Base-by-base conservation (phyloP, 2,329 filamentous ascomycete genomes). In the Pestalotiopsis sp. region DNA sequence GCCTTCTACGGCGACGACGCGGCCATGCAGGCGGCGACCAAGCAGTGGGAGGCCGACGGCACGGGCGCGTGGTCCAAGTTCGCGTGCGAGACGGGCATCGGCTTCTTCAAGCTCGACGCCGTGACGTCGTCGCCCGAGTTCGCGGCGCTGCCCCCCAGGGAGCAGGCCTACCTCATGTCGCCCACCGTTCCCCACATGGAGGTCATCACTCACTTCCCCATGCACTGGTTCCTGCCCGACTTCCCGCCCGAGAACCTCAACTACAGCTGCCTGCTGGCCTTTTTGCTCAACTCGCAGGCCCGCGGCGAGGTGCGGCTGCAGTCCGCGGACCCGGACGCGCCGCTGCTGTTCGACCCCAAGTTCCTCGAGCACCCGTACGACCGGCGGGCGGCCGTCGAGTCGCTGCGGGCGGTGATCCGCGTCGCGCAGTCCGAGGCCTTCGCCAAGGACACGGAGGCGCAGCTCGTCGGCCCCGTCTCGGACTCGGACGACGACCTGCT, bases 111-210 rank as follows among this genome's bases (percentile, higher is more conserved):
- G 73, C 77, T 81, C 0, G 78, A 82, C 5, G 70, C 71, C 1
- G 72, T 88, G 2, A 72, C 77, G 1, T 66, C 75, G 0, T 81
- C 79, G 0, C 70, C 79, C 0, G 85, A 90, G 71, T 89, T 88
- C 73, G 75, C 82, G 55, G 81, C 76, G 1, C 78, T 91, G 0
- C 82, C 86, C 0, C 66, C 70, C 0, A 66, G 78, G 0, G 78
- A 82, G 10, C 81, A 85, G 71, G 74, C 77, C 0, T 84, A 81
- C 68, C 74, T 91, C 1, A 74, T 73, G 57, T 79, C 79, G 22
- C 78, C 82, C 14, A 87, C 84, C 0, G 81, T 90, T 2, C 89
- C 89, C 0, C 82, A 86, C 61, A 89, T 83, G 70, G 89, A 91
- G 71, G 74, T 90, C 17, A 66, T 84, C 9, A 83, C 80, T 1